Percentiles rank a stretch among this genome's conserved stretches.
Evolutionary conservation across 495 filamentous ascomycete genomes (phyloP).

Genomic region (Penicillium crystallinum): DNA sequence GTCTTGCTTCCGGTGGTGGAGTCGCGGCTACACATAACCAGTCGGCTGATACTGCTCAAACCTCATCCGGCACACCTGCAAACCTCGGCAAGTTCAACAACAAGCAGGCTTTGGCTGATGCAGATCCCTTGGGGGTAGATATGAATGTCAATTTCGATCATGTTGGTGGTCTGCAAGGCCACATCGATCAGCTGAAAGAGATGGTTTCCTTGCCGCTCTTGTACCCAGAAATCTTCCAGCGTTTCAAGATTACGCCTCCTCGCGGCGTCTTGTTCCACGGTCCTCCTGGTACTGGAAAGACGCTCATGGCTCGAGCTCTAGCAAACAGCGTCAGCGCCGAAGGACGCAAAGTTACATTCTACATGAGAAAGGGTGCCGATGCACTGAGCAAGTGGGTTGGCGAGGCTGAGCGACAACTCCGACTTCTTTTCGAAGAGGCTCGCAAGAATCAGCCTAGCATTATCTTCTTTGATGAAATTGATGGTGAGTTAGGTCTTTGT

Average conservation of each 20-base stretch:
- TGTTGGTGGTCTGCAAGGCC: constrained; percentile 83
- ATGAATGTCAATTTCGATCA: constrained; percentile 85
- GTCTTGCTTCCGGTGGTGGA: constrained; percentile 48
- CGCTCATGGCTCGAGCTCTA: constrained; percentile 83
- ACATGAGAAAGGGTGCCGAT: constrained; percentile 98
- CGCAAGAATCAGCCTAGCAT: constrained; percentile 93
- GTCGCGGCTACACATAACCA: constrained; percentile 56
- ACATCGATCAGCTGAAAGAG: constrained; percentile 94
- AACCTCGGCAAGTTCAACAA: constrained; percentile 90
- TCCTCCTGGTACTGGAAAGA: constrained; percentile 96
- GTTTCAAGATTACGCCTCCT: constrained; percentile 87
- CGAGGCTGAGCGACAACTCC: constrained; percentile 90
- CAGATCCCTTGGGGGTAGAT: constrained; percentile 90
- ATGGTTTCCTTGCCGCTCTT: constrained; percentile 93
- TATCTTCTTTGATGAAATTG: constrained; percentile 99
- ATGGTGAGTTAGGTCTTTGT: constrained; percentile 49
- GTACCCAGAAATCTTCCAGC: constrained; percentile 91
- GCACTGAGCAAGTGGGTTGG: constrained; percentile 98
- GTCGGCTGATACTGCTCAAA: constrained; percentile 58
- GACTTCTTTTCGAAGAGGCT: constrained; percentile 92
- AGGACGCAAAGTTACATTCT: constrained; percentile 92
- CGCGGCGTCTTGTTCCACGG: constrained; percentile 95
- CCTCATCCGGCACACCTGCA: constrained; percentile 61
- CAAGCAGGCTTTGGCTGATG: constrained; percentile 74
- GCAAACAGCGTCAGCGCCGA: constrained; percentile 75